Percentiles rank a stretch among this genome's conserved stretches.
Evolutionary conservation across 257 asterid genomes (phyloP).

Genomic region (Rubia yunnanensis): DNA sequence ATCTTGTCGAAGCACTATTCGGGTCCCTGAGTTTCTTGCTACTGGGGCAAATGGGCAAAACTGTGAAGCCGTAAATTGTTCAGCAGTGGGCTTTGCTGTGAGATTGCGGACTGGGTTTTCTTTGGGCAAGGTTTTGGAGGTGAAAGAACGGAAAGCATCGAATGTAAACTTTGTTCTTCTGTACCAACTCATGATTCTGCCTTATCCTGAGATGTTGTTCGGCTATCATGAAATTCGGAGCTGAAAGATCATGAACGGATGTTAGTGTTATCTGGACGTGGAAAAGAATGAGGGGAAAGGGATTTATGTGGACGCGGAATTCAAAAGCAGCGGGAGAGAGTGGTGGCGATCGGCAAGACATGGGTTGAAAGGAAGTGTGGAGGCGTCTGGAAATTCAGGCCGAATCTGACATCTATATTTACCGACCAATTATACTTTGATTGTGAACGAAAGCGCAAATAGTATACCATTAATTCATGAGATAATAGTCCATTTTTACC

Average conservation of each 20-base stretch:
- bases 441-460: no score
- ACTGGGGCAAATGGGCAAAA: constrained; percentile 23
- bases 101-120: constrained; percentile 19
- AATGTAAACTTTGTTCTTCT: constrained; percentile 35
- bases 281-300: not conserved
- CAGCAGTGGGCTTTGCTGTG: not conserved
- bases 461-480: no score
- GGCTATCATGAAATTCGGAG: not conserved
- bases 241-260: not conserved
- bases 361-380: constrained; percentile 1
- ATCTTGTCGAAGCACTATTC: constrained; percentile 19
- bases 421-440: no score
- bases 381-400: constrained; percentile 12
- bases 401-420: not conserved
- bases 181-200: constrained; percentile 55
- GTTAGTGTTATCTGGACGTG: not conserved
- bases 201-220: not conserved
- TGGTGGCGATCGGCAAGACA: not conserved
- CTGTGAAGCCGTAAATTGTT: constrained; percentile 5
- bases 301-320: not conserved
- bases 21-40: constrained; percentile 10
- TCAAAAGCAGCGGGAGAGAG: not conserved
- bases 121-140: constrained; percentile 25
- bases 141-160: constrained; percentile 29
- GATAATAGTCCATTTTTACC: no score